These are phyloP conservation scores for Mucor circinelloides DNA, from an alignment of 371 early-diverging fungal genomes.

Conservation along the genomic window DNA sequence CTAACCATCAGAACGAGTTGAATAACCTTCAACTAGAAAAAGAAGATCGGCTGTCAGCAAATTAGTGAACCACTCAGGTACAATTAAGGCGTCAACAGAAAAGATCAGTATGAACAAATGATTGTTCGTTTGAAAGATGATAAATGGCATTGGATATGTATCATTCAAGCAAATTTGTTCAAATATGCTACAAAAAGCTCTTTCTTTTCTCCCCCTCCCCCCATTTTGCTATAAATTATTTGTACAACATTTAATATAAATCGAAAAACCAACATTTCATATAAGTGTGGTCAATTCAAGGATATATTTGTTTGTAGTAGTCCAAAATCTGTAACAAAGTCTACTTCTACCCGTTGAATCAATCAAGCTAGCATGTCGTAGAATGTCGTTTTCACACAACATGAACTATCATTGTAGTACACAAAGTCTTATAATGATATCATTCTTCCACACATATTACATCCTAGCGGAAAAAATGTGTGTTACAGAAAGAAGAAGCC, in stretches of 20 bases:
- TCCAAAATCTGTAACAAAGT: no score
- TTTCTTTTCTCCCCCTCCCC: not conserved
- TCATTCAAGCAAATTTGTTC: no score
- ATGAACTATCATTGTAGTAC: not conserved
- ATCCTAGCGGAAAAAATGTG: not conserved
- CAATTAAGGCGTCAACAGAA: not conserved
- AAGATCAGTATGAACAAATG: not conserved
- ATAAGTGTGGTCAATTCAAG: not conserved
- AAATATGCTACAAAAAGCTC: not conserved
- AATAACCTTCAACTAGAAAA: not conserved
- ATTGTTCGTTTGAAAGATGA: not conserved
- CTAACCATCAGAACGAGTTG: not conserved
- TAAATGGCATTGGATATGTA: no score
- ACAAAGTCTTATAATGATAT: not conserved
- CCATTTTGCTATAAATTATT: not conserved
- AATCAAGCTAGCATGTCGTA: not conserved
- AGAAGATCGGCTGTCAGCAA: not conserved
- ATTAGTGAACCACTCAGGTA: not conserved
- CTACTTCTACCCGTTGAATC: not conserved
- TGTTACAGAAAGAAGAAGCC: not conserved
- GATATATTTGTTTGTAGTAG: no score
- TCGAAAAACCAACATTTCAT: not conserved
- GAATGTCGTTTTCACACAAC: no score
- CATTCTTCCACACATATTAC: not conserved
- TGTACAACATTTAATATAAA: slow-evolving; percentile 2